Evolutionary conservation across 306 rosid species (phyloP), one percentile per base, ranked within the genome.

Genomic region (Senna siamea): DNA sequence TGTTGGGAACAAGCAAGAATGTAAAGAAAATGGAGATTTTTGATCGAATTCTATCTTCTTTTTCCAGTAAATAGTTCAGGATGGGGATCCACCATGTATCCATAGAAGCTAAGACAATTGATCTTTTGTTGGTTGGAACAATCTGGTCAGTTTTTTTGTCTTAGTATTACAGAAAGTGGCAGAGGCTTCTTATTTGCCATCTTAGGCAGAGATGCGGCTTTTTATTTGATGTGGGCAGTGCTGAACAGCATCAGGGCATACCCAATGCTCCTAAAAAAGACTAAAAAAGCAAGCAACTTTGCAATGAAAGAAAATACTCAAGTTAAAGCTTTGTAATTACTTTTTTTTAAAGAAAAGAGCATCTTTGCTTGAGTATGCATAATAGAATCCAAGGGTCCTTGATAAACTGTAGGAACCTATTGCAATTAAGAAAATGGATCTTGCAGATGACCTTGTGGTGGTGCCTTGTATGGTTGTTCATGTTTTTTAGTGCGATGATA

Each of bases 401-500:
- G 47, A 41, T 41, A 41, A 41, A 41, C 47, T 41, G 11, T 41
- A 10, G 47, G 11, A 41, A 41, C 47, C 47, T 41, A 41, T 41
- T 41, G 11, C 47, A 41, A 10, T 41, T 41, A 41, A 41, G 11
- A 41, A 41, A 8, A 41, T 7, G 40, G 43, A 58, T 32, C 43
- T 14, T 58, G 65, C 43, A 15, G 41, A 15, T 58, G 37, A 30
- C 22, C 37, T 30, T 58, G 12, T 41, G 22, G 18, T 15, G 65
- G 65, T 30, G 65, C 22, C 62, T 60, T 41, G 40, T 51, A 51
- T 41, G 28, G 54, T 69, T 75, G 48, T 66, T 62, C 66, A 34
- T 35, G 28, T 62, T 38, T 62, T 58, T 62, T 67, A n/a, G 47
- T 59, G 22, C 46, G 9, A 60, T 18, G 48, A 62, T 38, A 3